These are phyloP conservation scores for Stramenopiles sp. DNA, from an alignment of 352 stramenopile species.

Conservation along the genomic window DNA sequence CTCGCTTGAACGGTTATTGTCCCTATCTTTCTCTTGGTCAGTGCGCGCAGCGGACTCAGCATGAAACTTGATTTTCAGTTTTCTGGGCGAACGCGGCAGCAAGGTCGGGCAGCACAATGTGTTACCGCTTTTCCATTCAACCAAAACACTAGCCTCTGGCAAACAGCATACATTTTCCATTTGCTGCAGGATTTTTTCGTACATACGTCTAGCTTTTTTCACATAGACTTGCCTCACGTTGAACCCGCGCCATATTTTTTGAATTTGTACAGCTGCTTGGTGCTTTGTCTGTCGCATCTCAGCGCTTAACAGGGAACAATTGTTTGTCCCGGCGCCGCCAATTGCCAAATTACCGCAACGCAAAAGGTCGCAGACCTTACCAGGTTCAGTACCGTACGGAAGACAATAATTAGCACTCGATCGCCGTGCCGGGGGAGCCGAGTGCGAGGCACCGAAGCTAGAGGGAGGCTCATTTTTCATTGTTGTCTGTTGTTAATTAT, in stretches of 20 bases:
- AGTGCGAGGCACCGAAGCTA: too few relatives aligned
- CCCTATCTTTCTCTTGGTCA: too few relatives aligned
- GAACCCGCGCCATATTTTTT: neutral
- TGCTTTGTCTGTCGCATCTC: neutral
- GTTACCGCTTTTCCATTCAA: neutral
- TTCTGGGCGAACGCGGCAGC: neutral
- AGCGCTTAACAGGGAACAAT: neutral
- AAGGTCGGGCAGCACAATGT: neutral
- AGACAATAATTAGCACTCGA: too few relatives aligned
- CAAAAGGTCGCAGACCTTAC: too few relatives aligned
- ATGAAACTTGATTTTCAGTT: too few relatives aligned
- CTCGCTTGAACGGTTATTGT: too few relatives aligned
- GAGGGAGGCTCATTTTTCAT: too few relatives aligned
- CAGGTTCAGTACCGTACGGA: too few relatives aligned
- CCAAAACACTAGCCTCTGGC: neutral
- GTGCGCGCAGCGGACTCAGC: too few relatives aligned
- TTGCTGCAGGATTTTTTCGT: neutral
- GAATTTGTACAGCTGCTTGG: neutral
- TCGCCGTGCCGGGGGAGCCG: too few relatives aligned
- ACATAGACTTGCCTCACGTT: neutral
- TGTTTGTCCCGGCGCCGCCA: neutral
- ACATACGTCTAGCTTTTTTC: neutral
- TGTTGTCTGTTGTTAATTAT: neutral
- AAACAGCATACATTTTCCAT: conserved; percentile 10
- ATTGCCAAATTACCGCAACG: too few relatives aligned